These are phyloP conservation scores for Gymnopilus dilepis DNA, from an alignment of 768 basidiomycete genomes.

Conservation along the genomic window DNA sequence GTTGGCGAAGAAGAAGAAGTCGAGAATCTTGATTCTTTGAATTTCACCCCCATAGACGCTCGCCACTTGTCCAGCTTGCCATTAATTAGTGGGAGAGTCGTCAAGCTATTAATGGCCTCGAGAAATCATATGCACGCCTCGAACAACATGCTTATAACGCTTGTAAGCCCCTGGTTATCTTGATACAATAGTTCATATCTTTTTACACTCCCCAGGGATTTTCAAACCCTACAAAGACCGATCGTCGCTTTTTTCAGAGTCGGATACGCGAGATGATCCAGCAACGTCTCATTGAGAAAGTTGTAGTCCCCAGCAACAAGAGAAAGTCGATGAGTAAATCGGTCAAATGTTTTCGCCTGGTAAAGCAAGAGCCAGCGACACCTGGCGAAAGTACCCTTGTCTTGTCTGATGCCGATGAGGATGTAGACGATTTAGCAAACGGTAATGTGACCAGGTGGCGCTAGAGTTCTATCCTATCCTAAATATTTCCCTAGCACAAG, in stretches of 20 bases:
- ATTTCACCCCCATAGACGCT: constrained; percentile 77
- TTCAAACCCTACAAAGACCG: constrained; percentile 70
- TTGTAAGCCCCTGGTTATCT: constrained; percentile 52
- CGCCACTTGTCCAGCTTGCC: constrained; percentile 79
- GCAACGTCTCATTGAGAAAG: constrained; percentile 76
- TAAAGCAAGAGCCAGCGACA: constrained; percentile 42
- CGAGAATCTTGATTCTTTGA: constrained; percentile 36
- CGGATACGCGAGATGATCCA: constrained; percentile 75
- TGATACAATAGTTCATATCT: neutral
- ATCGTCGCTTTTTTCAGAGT: constrained; percentile 83
- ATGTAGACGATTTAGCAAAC: constrained; percentile 40
- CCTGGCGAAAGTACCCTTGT: constrained; percentile 41
- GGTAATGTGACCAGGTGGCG: constrained; percentile 26
- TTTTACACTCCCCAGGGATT: constrained; percentile 62
- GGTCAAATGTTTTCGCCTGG: constrained; percentile 72
- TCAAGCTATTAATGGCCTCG: constrained; percentile 73
- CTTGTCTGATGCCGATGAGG: constrained; percentile 49
- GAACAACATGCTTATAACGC: constrained; percentile 74
- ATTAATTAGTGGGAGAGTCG: constrained; percentile 71
- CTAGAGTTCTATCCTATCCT: neutral
- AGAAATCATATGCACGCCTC: constrained; percentile 74
- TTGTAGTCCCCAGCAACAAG: constrained; percentile 65
- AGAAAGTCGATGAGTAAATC: constrained; percentile 51
- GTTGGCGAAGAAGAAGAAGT: constrained; percentile 40
- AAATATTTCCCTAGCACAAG: constrained; percentile 27